Base-by-base conservation (phyloP, 1,284 basidiomycete genomes). In the Ganoderma meredithae region DNA sequence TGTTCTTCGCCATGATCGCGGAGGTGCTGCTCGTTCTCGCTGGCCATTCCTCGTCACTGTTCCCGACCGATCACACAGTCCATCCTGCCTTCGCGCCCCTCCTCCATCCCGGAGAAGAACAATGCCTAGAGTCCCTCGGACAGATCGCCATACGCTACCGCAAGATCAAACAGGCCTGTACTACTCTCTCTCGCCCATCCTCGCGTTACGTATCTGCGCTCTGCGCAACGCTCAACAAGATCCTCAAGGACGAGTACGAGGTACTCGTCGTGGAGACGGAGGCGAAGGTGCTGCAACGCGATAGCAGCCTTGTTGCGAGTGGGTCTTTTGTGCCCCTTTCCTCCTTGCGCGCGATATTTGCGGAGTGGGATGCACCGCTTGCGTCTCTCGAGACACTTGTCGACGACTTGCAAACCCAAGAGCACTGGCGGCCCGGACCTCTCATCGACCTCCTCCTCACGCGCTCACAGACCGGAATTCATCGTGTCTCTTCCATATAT, bases 291-390 rank as follows among this genome's bases (percentile, higher is more conserved):
- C 83, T 96, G 43, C 82, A 81, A 49, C 86, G 89, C 62, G 93
- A 96, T 75, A 82, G 88, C 8, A 84, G 82, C 63, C 84, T 95
- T 25, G 94, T 96, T 44, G 87, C 88, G 65, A 85, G 83, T 65
- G 88, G 92, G 53, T 90, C 90, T 6, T 95, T 93, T 76, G 94
- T 96, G 2, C 94, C 95, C 0, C 82, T 96, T 39, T 93, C 95
- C 0, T 90, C 90, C 7, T 81, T 96, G 63, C 88, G 92, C 60
- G 93, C 95, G 3, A 88, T 87, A 7, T 96, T 96, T 77, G 86
- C 92, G 25, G 87, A 87, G 76, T 96, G 95, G 95, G 92, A 95
- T 73, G 90, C 91, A 10, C 94, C 94, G 19, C 82, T 96, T 60
- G 85, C 87, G 22, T 87, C 92, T 2, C 84, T 96, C 22, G 83